phyloP scores from a whole-genome alignment of 257 asterid species.

The Capsicum baccatum region DNA sequence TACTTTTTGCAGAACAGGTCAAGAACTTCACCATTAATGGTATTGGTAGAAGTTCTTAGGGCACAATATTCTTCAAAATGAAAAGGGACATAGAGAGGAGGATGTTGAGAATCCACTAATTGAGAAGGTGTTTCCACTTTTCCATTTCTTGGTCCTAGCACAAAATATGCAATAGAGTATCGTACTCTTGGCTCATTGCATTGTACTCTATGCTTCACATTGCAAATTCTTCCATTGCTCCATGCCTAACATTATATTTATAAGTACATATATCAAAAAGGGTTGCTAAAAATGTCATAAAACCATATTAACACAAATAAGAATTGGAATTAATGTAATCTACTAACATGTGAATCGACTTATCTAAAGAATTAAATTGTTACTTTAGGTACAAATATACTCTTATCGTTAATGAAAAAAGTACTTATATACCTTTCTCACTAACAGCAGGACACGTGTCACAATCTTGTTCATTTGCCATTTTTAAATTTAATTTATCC shows the following conservation, averaged over 20 bases:
- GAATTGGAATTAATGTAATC: neutral
- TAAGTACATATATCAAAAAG: neutral
- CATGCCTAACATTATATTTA: conserved; percentile 46
- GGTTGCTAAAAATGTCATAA: neutral
- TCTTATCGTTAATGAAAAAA: too few relatives aligned
- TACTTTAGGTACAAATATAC: too few relatives aligned
- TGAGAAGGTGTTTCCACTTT: conserved; percentile 46
- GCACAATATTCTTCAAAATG: conserved; percentile 47
- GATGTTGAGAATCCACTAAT: conserved; percentile 51
- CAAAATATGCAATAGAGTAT: conserved; percentile 54
- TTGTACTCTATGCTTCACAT: conserved; percentile 63
- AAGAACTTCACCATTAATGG: conserved; percentile 46
- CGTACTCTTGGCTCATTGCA: conserved; percentile 54
- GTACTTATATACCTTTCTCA: too few relatives aligned
- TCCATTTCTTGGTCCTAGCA: conserved; percentile 52
- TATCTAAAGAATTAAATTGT: neutral
- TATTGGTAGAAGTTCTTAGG: conserved; percentile 34
- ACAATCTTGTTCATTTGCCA: too few relatives aligned
- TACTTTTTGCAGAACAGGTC: conserved; percentile 11
- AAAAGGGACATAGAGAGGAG: conserved; percentile 50
- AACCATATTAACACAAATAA: neutral
- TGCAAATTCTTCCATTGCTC: conserved; percentile 71
- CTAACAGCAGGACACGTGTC: too few relatives aligned
- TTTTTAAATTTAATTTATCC: too few relatives aligned
- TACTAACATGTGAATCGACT: neutral